Percentiles rank a stretch among this genome's conserved stretches.
These are phyloP conservation scores for Chlorella sp. DNA, from an alignment of 139 green algal species.

Conservation along the genomic window DNA sequence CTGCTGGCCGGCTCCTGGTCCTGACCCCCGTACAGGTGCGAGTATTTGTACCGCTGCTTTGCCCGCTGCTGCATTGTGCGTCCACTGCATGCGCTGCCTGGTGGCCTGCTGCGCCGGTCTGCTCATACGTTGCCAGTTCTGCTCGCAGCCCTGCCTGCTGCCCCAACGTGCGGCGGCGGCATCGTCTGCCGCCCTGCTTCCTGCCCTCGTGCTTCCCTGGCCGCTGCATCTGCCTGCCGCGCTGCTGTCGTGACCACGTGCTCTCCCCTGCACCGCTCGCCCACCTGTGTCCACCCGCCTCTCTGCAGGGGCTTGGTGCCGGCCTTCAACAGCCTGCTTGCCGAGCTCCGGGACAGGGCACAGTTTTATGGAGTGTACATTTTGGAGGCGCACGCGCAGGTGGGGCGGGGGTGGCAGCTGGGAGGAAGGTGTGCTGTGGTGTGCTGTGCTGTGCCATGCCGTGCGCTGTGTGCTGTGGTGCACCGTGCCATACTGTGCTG, in stretches of 20 bases:
- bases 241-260: not conserved
- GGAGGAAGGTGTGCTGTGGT: no score
- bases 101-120: no score
- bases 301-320: not conserved
- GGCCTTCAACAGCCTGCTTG: not conserved
- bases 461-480: not conserved
- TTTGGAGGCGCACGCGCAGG: not conserved
- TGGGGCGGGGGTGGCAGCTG: not conserved
- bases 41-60: not conserved
- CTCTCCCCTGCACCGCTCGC: not conserved
- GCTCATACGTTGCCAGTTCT: no score
- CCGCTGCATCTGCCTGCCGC: not conserved
- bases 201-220: no score
- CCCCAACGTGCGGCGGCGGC: not conserved
- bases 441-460: not conserved
- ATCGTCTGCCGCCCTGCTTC: not conserved
- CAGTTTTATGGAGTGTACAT: not conserved
- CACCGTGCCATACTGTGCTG: no score
- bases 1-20: slow-evolving; percentile 1
- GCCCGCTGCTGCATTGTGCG: not conserved
- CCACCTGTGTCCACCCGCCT: not conserved
- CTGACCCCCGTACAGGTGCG: slow-evolving; percentile 1
- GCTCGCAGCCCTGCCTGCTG: not conserved
- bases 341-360: not conserved
- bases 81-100: not conserved